Evolutionary conservation across 176 grass and related monocot species (phyloP).

Genomic region (Phoenix roebelenii): DNA sequence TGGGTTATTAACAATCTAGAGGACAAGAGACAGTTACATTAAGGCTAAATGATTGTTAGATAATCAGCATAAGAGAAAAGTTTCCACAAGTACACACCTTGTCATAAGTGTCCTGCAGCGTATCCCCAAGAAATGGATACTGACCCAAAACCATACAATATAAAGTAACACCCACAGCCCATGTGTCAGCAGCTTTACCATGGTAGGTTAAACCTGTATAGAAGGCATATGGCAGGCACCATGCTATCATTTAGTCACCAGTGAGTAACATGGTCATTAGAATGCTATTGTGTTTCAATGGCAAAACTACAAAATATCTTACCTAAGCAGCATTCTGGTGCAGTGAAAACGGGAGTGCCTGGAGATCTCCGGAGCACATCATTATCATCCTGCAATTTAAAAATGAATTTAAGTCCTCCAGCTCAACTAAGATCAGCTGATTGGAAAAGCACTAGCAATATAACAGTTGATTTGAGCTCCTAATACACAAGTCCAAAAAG

Average conservation of each 20-base stretch:
- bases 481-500: too few relatives aligned
- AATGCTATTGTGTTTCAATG: conserved; percentile 1
- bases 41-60: not conserved
- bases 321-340: conserved; percentile 93
- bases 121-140: conserved; percentile 87
- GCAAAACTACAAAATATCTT: not conserved
- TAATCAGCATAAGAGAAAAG: not conserved
- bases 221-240: not conserved
- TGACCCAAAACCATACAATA: conserved; percentile 73
- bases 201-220: conserved; percentile 56
- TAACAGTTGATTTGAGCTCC: too few relatives aligned
- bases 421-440: too few relatives aligned
- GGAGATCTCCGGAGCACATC: conserved; percentile 75
- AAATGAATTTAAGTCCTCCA: not conserved
- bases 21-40: not conserved
- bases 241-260: too few relatives aligned
- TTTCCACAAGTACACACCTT: conserved; percentile 32
- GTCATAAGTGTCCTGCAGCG: conserved; percentile 67
- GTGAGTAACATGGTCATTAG: too few relatives aligned
- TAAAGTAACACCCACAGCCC: conserved; percentile 78
- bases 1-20: conserved; percentile 58
- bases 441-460: too few relatives aligned
- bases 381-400: conserved; percentile 65
- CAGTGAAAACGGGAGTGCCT: conserved; percentile 85
- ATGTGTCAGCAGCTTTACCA: conserved; percentile 63